Conservation (phyloP, 179 eudicot species). For the Beta macrorhiza region DNA sequence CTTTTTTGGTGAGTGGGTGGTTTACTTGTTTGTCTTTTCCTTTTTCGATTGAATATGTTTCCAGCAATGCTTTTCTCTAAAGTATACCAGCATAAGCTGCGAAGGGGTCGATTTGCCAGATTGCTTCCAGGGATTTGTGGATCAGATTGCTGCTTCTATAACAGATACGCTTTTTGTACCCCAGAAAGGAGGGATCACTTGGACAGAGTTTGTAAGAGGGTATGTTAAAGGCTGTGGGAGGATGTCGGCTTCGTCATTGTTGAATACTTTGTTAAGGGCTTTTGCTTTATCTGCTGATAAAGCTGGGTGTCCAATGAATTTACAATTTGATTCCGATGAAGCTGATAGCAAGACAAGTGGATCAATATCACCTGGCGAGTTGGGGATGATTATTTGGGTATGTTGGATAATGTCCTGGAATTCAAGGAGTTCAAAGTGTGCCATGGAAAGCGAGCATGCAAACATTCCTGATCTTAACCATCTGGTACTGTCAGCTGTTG, state of each 20-base stretch:
- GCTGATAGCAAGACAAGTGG: constrained; percentile 64
- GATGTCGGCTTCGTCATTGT: constrained; percentile 45
- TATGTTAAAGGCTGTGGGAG: constrained; percentile 63
- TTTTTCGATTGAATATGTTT: not conserved
- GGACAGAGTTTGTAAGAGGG: constrained; percentile 74
- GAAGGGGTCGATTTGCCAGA: constrained; percentile 38
- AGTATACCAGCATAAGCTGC: constrained; percentile 39
- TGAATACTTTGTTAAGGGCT: constrained; percentile 49
- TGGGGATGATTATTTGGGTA: constrained; percentile 59
- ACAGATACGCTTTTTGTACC: constrained; percentile 52
- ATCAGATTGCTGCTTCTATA: constrained; percentile 51
- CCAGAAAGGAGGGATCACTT: constrained; percentile 58
- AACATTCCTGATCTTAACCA: constrained; percentile 64
- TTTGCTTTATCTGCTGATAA: constrained; percentile 45
- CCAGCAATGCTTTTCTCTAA: constrained; percentile 67
- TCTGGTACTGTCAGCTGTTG: constrained; percentile 61
- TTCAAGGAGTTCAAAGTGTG: constrained; percentile 29
- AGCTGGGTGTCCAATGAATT: constrained; percentile 55
- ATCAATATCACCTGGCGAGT: constrained; percentile 47
- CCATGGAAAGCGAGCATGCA: constrained; percentile 26
- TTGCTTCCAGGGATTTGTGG: constrained; percentile 39
- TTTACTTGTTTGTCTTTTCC: not conserved
- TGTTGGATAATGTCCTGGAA: constrained; percentile 69
- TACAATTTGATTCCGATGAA: constrained; percentile 55
- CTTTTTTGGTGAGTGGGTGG: not conserved